A percentile compares a stretch with the other conserved stretches of the same genome.
Conservation (phyloP, 2,329 filamentous ascomycete species). For the Juglanconis sp. region DNA sequence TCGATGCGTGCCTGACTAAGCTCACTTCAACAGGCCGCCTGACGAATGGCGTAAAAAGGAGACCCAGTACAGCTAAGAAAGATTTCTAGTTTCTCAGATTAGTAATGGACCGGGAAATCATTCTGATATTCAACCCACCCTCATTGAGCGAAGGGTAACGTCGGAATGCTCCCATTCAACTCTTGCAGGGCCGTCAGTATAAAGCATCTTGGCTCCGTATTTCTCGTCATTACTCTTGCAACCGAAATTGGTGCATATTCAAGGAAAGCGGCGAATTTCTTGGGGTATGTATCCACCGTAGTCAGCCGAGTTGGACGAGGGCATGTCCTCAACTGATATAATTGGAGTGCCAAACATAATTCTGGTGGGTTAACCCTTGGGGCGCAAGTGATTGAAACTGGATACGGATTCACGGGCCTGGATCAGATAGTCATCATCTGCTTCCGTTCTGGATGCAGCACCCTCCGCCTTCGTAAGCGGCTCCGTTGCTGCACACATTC, state of each 20-base stretch:
- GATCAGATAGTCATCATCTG: background rate
- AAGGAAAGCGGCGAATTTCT: background rate
- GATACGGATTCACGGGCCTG: background rate
- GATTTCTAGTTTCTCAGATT: no score
- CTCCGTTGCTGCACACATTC: no score
- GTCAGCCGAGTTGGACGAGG: background rate
- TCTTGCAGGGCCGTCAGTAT: background rate
- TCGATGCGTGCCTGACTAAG: no score
- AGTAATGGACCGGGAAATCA: no score
- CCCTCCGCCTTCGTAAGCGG: no score
- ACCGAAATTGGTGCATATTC: background rate
- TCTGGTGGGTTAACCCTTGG: background rate
- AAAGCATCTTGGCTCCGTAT: background rate
- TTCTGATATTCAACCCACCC: no score
- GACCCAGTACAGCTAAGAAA: no score
- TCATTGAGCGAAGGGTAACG: no score
- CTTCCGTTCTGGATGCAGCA: no score
- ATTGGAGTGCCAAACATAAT: background rate
- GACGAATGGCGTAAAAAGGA: no score
- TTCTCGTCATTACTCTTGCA: background rate
- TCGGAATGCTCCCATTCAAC: background rate
- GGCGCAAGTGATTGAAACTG: background rate
- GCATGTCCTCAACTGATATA: background rate
- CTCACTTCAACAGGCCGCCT: no score
- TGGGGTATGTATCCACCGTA: background rate